Evolutionary conservation across 148 eudicot genomes (phyloP).

Genomic region (Camellia lanceoleosa): DNA sequence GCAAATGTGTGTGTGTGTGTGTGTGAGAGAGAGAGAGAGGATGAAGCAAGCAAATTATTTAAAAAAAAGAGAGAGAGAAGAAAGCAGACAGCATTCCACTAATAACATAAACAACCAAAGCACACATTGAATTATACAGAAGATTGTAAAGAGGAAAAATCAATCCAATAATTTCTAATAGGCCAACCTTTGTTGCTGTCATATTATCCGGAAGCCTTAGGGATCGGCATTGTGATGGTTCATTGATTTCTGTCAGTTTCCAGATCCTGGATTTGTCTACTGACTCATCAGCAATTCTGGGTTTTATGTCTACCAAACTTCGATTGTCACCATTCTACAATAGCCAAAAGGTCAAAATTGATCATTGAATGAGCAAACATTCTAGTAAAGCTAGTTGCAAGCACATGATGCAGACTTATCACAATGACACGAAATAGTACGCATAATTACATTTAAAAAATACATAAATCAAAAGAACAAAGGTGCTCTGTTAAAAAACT

Average conservation of each 20-base stretch:
- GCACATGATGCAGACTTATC: not conserved
- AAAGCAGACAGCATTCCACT: not conserved
- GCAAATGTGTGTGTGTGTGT: too few species aligned
- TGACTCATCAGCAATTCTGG: constrained; percentile 58
- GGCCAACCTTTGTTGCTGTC: constrained; percentile 56
- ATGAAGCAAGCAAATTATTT: not conserved
- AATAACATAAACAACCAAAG: not conserved
- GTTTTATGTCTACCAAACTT: constrained; percentile 57
- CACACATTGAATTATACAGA: not conserved
- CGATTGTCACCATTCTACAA: constrained; percentile 66
- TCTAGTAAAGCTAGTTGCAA: not conserved
- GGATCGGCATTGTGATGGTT: constrained; percentile 75
- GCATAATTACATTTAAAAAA: not conserved
- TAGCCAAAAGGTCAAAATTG: constrained; percentile 11
- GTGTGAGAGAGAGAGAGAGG: not conserved
- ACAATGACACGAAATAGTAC: not conserved
- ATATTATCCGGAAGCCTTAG: constrained; percentile 70
- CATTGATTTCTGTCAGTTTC: constrained; percentile 68
- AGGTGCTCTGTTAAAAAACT: not conserved
- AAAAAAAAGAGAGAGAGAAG: not conserved
- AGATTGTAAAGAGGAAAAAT: not conserved
- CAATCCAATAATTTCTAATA: not conserved
- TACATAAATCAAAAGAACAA: not conserved
- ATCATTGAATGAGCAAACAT: constrained; percentile 8
- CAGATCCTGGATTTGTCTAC: constrained; percentile 64